phyloP scores from a whole-genome alignment of 768 basidiomycete genomes.

The Russula dissimulans region DNA sequence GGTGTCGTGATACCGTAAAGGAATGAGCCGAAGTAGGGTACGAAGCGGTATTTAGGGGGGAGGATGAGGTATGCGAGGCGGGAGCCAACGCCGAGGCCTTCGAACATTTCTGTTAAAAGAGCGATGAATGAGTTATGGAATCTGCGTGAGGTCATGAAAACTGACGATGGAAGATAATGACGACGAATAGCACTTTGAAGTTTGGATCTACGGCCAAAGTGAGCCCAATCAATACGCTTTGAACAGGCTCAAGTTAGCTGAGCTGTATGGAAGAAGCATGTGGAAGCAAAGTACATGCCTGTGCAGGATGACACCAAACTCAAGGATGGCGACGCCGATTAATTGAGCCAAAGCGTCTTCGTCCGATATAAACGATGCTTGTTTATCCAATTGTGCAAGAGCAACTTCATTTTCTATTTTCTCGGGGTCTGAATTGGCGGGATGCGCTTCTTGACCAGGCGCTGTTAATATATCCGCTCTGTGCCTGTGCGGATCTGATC shows the following conservation, averaged over 20 bases:
- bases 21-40: conserved; percentile 51
- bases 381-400: conserved; percentile 22
- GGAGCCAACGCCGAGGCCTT: conserved; percentile 88
- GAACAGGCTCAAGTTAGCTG: not conserved
- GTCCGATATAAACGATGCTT: conserved; percentile 27
- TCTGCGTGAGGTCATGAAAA: conserved; percentile 13
- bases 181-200: conserved; percentile 83
- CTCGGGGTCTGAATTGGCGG: not conserved
- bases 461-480: conserved; percentile 48
- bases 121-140: not conserved
- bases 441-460: conserved; percentile 54
- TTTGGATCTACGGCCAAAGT: conserved; percentile 81
- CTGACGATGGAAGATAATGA: conserved; percentile 87
- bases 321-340: conserved; percentile 82
- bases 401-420: not conserved
- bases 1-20: conserved; percentile 77
- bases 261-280: not conserved
- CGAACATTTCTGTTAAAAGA: conserved; percentile 67
- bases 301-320: conserved; percentile 88
- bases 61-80: conserved; percentile 73
- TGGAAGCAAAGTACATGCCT: conserved; percentile 35
- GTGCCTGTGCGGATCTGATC: conserved; percentile 60
- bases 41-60: conserved; percentile 41
- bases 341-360: conserved; percentile 48
- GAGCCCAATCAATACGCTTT: conserved; percentile 74